phyloP scores from a whole-genome alignment of 2,329 filamentous ascomycete genomes.

The Alternaria dauci region DNA sequence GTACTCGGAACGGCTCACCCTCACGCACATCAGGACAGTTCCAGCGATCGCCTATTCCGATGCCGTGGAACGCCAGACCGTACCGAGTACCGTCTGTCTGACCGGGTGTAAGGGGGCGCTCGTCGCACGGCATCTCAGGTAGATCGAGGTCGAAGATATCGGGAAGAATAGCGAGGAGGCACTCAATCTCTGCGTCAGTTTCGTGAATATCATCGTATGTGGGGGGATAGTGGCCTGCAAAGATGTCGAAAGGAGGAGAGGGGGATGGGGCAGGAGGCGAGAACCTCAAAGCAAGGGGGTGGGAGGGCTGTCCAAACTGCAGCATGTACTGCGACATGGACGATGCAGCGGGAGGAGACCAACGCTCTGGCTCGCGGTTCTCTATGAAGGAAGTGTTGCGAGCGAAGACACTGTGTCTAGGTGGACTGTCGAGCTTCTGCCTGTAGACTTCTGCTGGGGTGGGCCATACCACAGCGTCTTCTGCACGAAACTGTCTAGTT shows the following conservation, averaged over 20 bases:
- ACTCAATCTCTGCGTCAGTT: slow-evolving; percentile 21
- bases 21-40: slow-evolving; percentile 9
- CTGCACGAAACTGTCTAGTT: slow-evolving; percentile 3
- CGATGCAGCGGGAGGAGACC: neutral
- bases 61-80: slow-evolving; percentile 23
- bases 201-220: slow-evolving; percentile 18
- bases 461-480: slow-evolving; percentile 23
- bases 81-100: slow-evolving; percentile 30
- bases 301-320: neutral
- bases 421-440: neutral
- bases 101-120: slow-evolving; percentile 24
- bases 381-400: neutral
- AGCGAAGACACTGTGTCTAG: neutral
- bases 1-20: slow-evolving; percentile 19
- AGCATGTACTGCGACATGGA: neutral
- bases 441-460: slow-evolving; percentile 27
- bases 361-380: neutral
- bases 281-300: neutral
- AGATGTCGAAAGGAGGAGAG: slow-evolving; percentile 5
- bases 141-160: slow-evolving; percentile 19
- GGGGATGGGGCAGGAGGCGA: neutral
- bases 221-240: slow-evolving; percentile 12
- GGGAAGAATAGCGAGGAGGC: slow-evolving; percentile 11
- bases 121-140: slow-evolving; percentile 17
- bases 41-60: slow-evolving; percentile 27